Evolutionary conservation across 768 basidiomycete species (phyloP).

Genomic region (Leucocoprinus birnbaumii): DNA sequence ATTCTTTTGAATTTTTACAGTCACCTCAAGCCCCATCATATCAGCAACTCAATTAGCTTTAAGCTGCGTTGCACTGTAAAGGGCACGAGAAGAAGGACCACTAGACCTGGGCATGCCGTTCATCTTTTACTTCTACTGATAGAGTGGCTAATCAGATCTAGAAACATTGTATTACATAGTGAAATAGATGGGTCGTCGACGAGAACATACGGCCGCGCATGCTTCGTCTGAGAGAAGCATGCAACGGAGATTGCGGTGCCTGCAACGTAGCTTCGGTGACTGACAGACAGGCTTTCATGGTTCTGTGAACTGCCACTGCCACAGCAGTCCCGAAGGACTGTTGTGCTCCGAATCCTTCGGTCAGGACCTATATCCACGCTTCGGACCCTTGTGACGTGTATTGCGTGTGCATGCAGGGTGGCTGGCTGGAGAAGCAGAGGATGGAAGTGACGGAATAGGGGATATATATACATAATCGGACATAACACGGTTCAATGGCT

Average conservation of each 20-base stretch:
- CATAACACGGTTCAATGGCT: conserved; percentile 18
- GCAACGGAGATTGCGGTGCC: conserved; percentile 11
- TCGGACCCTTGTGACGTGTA: neutral
- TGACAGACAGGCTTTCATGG: neutral
- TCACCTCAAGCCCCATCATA: conserved; percentile 12
- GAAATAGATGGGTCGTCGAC: conserved; percentile 1
- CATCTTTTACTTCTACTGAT: conserved; percentile 41
- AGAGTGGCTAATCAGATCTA: conserved; percentile 71
- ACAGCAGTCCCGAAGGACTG: no score
- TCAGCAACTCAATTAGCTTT: conserved; percentile 2
- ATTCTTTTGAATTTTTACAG: conserved; percentile 14
- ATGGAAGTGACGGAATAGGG: conserved; percentile 7
- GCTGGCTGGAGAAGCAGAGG: conserved; percentile 3
- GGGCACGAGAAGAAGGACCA: conserved; percentile 31
- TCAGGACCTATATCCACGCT: neutral
- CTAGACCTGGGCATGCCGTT: conserved; percentile 75
- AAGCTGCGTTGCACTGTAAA: neutral
- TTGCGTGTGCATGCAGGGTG: neutral
- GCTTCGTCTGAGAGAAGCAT: conserved; percentile 4
- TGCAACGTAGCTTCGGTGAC: neutral
- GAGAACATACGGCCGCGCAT: conserved; percentile 12
- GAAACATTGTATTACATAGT: conserved; percentile 35
- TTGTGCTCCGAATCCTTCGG: conserved; percentile 4
- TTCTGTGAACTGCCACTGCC: no score
- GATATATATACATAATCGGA: conserved; percentile 15